Base-by-base conservation (phyloP, 352 stramenopile genomes). In the Globisporangium nodosum region DNA sequence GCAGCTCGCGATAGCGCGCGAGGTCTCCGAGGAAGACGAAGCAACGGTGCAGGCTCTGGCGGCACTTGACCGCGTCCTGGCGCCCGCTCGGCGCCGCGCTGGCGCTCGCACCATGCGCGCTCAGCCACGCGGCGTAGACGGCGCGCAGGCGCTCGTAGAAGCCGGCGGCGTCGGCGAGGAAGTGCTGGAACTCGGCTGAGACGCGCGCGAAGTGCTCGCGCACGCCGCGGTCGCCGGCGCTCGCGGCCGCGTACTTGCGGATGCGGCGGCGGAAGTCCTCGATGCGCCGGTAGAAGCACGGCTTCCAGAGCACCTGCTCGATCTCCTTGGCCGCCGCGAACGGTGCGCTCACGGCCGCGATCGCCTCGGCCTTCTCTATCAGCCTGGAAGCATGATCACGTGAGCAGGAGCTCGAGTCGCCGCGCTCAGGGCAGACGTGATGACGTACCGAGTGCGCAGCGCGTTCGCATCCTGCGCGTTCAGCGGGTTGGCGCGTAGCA, bases 241-340 rank as follows among this genome's bases (percentile, higher is more conserved):
- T 76, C 18, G 85, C 81, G 6, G 82, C 68, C n/a, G 79, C 81
- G 63, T 93, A 93, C 63, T 94, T 94, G 64, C 86, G 84, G 49
- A 96, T 90, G 56, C 82, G 81, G 9, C 79, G 83, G 9, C 87
- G 86, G 54, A 96, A 96, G 58, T 92, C 81, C 56, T 93, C 88
- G 54, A 97, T 97, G 64, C 86, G 79, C 58, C 92, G 92, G 66
- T 97, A 97, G 60, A 95, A 95, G 64, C 87, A 96, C 18, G 78
- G 87, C 63, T 96, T 96, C 88, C 88, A 97, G 35, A 96, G 72
- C 58, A 81, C 81, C 52, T 89, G 78, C 57, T 94, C 84, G 16
- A 90, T 68, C 63, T 94, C 81, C 55, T 87, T 88, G 18, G 59
- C 39, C 15, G 80, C 80, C 18, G 81, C 80, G 52, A 91, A 85